phyloP scores from a whole-genome alignment of 1,284 basidiomycete genomes.

The Rhodotorula mucilaginosa region DNA sequence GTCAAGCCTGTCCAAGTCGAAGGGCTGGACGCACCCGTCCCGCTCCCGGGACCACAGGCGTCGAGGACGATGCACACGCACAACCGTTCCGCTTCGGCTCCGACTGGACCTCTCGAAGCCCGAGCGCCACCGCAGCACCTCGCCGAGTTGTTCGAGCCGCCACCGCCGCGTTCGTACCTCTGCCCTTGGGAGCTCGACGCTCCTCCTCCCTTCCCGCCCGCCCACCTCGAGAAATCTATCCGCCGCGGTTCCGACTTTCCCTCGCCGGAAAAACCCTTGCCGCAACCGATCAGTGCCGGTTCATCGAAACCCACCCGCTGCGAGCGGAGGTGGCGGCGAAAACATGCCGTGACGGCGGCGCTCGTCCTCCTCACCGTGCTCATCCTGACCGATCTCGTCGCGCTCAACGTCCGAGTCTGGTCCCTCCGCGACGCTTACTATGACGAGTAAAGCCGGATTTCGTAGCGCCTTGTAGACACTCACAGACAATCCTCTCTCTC shows the following conservation, averaged over 20 bases:
- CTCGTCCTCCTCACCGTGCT: conserved; percentile 1
- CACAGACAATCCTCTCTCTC: not conserved
- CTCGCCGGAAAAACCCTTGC: not conserved
- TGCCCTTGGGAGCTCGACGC: conserved; percentile 22
- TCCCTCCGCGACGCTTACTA: conserved; percentile 16
- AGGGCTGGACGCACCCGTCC: not conserved
- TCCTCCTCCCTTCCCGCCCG: not conserved
- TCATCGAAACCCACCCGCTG: not conserved
- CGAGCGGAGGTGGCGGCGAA: not conserved
- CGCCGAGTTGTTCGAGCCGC: not conserved
- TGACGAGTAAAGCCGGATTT: not conserved
- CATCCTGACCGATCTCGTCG: conserved; percentile 18
- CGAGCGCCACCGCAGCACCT: too few species aligned
- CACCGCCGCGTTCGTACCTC: conserved; percentile 5
- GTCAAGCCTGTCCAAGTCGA: not conserved
- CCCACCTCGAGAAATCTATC: not conserved
- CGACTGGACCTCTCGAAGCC: not conserved
- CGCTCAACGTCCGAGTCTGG: conserved; percentile 18
- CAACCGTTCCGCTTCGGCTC: too few species aligned
- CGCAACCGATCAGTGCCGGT: too few species aligned
- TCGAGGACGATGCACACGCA: too few species aligned
- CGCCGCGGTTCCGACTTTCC: not conserved
- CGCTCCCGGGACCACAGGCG: too few species aligned
- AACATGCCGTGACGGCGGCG: not conserved
- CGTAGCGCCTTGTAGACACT: too few species aligned